phyloP scores from a whole-genome alignment of 2,329 filamentous ascomycete species.

The Fusarium transvaalense region DNA sequence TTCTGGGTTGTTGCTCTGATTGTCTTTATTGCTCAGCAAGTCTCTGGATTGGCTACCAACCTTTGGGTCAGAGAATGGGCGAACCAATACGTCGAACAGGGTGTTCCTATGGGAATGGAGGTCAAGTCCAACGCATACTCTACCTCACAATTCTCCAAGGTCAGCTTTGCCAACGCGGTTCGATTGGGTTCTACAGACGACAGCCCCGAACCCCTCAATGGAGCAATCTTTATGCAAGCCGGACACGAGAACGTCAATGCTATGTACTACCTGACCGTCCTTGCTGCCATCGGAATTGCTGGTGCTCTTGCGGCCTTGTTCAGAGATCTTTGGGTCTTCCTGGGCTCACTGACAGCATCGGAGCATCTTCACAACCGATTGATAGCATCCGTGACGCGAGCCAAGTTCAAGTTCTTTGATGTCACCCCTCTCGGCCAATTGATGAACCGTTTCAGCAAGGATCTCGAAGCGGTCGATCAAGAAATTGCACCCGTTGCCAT shows the following conservation, averaged over 20 bases:
- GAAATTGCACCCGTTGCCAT: constrained; percentile 95
- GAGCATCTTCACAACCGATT: constrained; percentile 83
- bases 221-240: constrained; percentile 2
- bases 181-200: constrained; percentile 52
- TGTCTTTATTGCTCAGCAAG: constrained; percentile 85
- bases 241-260: constrained; percentile 73
- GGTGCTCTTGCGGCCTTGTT: constrained; percentile 86
- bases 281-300: constrained; percentile 81
- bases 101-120: constrained; percentile 42
- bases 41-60: constrained; percentile 88
- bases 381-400: constrained; percentile 83
- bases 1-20: constrained; percentile 85
- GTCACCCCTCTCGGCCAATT: constrained; percentile 94
- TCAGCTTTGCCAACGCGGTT: constrained; percentile 55
- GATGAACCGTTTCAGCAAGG: constrained; percentile 99
- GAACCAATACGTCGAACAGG: constrained; percentile 77
- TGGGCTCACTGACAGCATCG: constrained; percentile 89
- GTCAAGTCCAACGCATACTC: constrained; percentile 44
- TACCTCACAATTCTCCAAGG: constrained; percentile 47
- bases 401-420: constrained; percentile 98
- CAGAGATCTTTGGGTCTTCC: constrained; percentile 90
- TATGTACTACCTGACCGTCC: constrained; percentile 84
- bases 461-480: constrained; percentile 94
- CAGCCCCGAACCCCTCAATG: constrained; percentile 6
- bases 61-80: constrained; percentile 97